Conservation (phyloP, 2,329 filamentous ascomycete species). For the Pseudogymnoascus sp. region DNA sequence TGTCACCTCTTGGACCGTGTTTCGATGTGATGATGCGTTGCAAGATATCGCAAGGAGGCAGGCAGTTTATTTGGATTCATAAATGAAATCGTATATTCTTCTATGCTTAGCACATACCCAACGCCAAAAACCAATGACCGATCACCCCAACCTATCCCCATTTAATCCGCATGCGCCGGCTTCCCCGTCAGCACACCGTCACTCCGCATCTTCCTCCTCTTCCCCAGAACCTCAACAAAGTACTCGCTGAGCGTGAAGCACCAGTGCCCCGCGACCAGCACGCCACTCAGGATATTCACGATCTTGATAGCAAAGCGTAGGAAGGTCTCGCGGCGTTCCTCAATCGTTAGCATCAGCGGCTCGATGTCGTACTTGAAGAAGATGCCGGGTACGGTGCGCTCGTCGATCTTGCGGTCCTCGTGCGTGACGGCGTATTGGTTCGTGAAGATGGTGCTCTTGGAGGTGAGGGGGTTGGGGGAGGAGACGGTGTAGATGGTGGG, state of each 20-base stretch:
- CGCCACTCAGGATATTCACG: conserved; percentile 84
- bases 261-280: conserved; percentile 92
- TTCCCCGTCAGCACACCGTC: conserved; percentile 31
- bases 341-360: conserved; percentile 79
- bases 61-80: neutral
- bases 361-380: conserved; percentile 99
- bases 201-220: conserved; percentile 25
- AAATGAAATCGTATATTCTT: conserved; percentile 1
- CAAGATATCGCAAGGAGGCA: neutral
- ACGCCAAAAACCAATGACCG: neutral
- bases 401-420: conserved; percentile 64
- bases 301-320: conserved; percentile 70
- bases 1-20: neutral
- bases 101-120: conserved; percentile 7
- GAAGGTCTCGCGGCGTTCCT: conserved; percentile 70
- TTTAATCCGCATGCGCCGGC: conserved; percentile 24
- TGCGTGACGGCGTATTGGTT: conserved; percentile 98
- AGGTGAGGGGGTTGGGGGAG: conserved; percentile 24
- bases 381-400: conserved; percentile 72
- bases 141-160: neutral
- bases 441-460: conserved; percentile 63
- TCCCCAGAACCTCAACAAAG: conserved; percentile 49
- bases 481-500: conserved; percentile 82
- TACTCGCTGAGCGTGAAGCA: conserved; percentile 78
- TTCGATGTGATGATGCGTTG: neutral